These are phyloP conservation scores for Echites panduratus DNA, from an alignment of 257 asterid genomes.

Conservation along the genomic window DNA sequence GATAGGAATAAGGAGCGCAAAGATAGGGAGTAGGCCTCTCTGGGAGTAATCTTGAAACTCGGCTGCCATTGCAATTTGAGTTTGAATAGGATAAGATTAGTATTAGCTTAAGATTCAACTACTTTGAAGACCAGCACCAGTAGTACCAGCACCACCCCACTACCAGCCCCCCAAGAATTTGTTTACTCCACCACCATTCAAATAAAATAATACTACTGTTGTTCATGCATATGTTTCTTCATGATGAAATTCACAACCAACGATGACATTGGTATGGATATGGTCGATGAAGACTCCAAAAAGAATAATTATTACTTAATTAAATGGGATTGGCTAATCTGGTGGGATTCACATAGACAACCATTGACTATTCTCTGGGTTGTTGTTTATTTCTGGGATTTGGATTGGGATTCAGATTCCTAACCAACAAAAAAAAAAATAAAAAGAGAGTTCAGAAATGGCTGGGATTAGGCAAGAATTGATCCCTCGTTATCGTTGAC, in stretches of 20 bases:
- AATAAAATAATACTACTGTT: neutral
- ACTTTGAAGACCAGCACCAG: neutral
- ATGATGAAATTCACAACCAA: neutral
- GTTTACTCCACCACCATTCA: neutral
- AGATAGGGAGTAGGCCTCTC: neutral
- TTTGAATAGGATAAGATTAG: neutral
- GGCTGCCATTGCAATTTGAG: neutral
- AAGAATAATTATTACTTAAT: too few relatives aligned
- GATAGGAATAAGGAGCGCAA: neutral
- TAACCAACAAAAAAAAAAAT: neutral
- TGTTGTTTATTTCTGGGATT: neutral
- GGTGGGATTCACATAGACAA: neutral
- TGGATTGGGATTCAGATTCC: constrained; percentile 4
- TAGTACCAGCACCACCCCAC: neutral
- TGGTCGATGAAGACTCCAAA: neutral
- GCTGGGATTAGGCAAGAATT: constrained; percentile 1
- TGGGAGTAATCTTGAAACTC: neutral
- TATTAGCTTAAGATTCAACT: neutral
- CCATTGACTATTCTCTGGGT: neutral
- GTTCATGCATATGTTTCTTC: neutral
- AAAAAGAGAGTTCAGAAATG: neutral
- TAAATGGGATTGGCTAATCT: neutral
- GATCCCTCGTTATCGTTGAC: neutral
- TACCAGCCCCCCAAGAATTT: neutral
- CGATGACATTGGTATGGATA: neutral